phyloP scores from a whole-genome alignment of 768 basidiomycete species.

The Erythrobasidium yunnanense region DNA sequence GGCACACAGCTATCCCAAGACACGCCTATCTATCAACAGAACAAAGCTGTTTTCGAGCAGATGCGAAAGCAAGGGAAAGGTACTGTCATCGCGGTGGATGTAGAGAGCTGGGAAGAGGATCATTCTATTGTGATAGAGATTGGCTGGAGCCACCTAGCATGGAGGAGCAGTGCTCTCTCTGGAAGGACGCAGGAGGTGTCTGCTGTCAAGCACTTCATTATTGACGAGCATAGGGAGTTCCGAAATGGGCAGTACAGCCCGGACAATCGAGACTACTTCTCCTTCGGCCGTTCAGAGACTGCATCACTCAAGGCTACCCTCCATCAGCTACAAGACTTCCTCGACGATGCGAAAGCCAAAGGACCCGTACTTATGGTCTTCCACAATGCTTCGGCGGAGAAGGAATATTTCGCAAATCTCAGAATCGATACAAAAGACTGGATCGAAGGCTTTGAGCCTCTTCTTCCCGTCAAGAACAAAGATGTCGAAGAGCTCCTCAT shows the following conservation, averaged over 20 bases:
- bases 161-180: background rate
- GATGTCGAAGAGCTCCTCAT: background rate
- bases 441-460: background rate
- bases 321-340: background rate
- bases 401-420: background rate
- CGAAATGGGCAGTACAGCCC: background rate
- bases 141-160: constrained; percentile 2
- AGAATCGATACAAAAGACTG: constrained; percentile 4
- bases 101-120: constrained; percentile 17
- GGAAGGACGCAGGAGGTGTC: no score
- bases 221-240: background rate
- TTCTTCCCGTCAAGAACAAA: background rate
- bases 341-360: background rate
- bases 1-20: background rate
- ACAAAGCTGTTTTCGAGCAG: background rate
- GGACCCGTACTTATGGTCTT: constrained; percentile 18
- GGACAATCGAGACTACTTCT: background rate
- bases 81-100: constrained; percentile 4
- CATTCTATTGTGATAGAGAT: constrained; percentile 5
- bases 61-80: background rate
- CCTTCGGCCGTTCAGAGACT: constrained; percentile 1
- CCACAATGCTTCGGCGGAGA: constrained; percentile 21
- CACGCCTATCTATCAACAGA: background rate
- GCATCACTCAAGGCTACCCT: background rate
- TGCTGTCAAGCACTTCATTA: background rate